Evolutionary conservation across 805 yeast species (phyloP).

Genomic region (Suhomyces kilbournensis): DNA sequence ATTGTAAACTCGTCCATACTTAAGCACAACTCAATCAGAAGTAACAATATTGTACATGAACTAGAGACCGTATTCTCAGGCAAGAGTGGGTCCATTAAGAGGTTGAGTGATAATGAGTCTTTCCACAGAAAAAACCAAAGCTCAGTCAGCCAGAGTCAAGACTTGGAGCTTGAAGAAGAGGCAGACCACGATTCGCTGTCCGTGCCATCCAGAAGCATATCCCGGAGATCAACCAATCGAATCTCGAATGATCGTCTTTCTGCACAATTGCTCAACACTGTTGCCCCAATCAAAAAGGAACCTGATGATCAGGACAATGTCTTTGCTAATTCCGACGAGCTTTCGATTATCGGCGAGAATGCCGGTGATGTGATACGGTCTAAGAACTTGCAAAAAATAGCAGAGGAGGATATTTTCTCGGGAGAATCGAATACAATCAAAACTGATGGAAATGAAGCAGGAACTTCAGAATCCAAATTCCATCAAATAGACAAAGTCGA

Average conservation of each 20-base stretch:
- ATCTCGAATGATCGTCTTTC: not conserved
- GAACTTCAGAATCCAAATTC: not conserved
- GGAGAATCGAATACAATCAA: not conserved
- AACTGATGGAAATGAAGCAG: not conserved
- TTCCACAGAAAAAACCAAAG: not conserved
- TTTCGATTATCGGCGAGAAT: conserved; percentile 8
- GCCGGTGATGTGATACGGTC: not conserved
- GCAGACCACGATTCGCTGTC: not conserved
- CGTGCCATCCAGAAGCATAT: not conserved
- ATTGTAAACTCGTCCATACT: conserved; percentile 2
- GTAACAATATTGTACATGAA: conserved; percentile 9
- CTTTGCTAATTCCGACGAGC: conserved; percentile 10
- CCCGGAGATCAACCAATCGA: not conserved
- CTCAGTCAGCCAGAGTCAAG: not conserved
- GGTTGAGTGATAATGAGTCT: not conserved
- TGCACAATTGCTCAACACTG: not conserved
- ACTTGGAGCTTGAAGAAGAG: not conserved
- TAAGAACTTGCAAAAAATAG: not conserved
- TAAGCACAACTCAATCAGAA: not conserved
- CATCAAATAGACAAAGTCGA: not conserved
- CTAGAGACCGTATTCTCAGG: conserved; percentile 10
- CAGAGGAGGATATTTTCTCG: not conserved
- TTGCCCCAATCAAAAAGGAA: not conserved
- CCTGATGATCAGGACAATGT: not conserved
- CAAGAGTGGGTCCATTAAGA: not conserved